Base-by-base conservation (phyloP, 352 stramenopile genomes). In the Globisporangium spiculum region DNA sequence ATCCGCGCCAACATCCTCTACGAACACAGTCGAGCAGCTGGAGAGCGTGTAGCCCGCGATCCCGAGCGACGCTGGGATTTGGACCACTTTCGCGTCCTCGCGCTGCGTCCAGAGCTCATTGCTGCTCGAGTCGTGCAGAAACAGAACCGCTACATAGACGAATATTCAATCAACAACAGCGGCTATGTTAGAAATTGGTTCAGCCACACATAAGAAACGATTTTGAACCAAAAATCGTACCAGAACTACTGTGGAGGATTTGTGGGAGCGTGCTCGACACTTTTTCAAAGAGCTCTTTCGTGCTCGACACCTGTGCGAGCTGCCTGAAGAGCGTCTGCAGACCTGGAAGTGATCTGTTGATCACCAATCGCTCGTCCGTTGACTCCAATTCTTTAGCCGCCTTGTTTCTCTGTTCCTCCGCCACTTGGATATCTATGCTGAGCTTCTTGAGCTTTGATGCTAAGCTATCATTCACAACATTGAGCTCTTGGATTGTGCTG, bases 51-150 rank as follows among this genome's bases (percentile, higher is more conserved):
- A 77, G 1, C 85, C 85, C 52, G 82, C 76, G 60, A 93, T 86
- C 0, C 85, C 85, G 0, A 91, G 66, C 27, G 78, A 79, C 3
- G 76, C 80, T 7, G 85, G 77, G 0, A 86, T 76, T 66, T 89
- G 80, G n/a, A 81, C 73, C 4, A 74, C 67, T 41, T 75, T 80
- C 30, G 67, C 75, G 53, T 75, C 74, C 32, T 86, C 77, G 12
- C 75, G 76, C 60, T 87, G 78, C 9, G 81, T 89, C 85, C 85
- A 93, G 2, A 93, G 69, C 38, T 93, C 78, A 24, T 91, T 89
- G 30, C 64, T 80, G 8, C 73, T 77, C 22, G 85, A 77, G 32
- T 93, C 83, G 20, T 91, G 70, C 0, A 93, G 62, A 56, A 90
- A 91, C 27, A 93, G 68, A 48, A 87, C 69, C 16, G 79, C 83